Conservation (phyloP, 805 yeast genomes). For the Schizosaccharomyces japonicus region DNA sequence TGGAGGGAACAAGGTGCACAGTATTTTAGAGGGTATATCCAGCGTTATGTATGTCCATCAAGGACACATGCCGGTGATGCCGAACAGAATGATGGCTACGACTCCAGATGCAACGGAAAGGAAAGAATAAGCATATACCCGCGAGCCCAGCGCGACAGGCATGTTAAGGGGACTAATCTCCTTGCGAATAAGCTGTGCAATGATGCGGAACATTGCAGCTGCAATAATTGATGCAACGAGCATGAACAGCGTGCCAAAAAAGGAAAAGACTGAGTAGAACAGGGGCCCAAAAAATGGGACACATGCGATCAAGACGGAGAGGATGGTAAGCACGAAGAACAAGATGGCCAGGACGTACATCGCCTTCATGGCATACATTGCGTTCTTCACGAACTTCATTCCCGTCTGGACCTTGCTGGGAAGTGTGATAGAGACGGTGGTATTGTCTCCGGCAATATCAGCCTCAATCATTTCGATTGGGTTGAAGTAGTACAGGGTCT, state of each 20-base stretch:
- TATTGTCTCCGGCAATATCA: slow-evolving; percentile 7
- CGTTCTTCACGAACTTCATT: neutral
- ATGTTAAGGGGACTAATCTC: neutral
- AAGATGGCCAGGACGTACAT: neutral
- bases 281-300: neutral
- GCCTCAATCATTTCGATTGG: slow-evolving; percentile 20
- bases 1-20: too few relatives aligned
- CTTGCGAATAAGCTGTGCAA: neutral
- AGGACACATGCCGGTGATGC: neutral
- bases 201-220: neutral
- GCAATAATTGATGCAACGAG: neutral
- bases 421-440: neutral
- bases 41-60: too few relatives aligned
- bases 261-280: neutral
- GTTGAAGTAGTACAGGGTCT: slow-evolving; percentile 32
- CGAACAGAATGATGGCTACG: neutral
- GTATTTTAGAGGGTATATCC: too few relatives aligned
- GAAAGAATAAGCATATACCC: neutral
- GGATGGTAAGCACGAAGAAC: neutral
- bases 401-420: neutral
- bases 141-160: neutral
- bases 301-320: neutral
- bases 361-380: neutral
- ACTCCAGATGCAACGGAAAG: neutral
- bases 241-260: neutral